Base-by-base conservation (phyloP, 306 rosid genomes). In the Dryas drummondii region DNA sequence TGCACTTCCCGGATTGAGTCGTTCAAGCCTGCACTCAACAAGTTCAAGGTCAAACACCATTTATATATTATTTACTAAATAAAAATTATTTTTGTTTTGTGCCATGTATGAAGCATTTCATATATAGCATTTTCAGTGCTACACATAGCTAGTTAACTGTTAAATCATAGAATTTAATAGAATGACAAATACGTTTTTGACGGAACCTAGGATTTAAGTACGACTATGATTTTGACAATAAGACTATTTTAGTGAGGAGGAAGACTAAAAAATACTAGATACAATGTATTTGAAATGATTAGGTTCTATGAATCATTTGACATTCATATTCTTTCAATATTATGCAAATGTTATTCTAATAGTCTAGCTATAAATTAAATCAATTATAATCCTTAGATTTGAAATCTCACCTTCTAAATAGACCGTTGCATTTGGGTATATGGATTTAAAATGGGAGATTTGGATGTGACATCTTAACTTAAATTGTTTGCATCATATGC, bases 11-110 rank as follows among this genome's bases (percentile, higher is more conserved):
- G 84, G 81, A 58, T 81, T 88, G 26, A 74, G 66, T 62, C 32
- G 48, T 82, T 86, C 89, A 47, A 88, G 81, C 81, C 89, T 86
- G 83, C 75, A 59, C 6, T 57, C 56, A 50, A 9, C 0, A 49
- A 68, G 9, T 3, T 55, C 10, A 54, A 9, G 60, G 40, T 7
- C 46, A 72, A 48, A 17, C 7, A 37, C 58, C 7, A 64, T 49
- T 14, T 26, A 32, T 1, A 32, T 32, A 9, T 47, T 47, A 26
- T 56, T 12, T 71, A 12, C 61, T 15, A 0, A 57, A 44, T 16
- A 5, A 50, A 5, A 26, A 37, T 13, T 14, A 62, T 4, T 62
- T 32, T 13, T 13, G 9, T 32, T 12, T 46, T 46, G 6, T 46
- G 49, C 8, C 49, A 5, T 46, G 9, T 46, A 46, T 46, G 8